Evolutionary conservation across 768 basidiomycete species (phyloP).

Genomic region (Hortiboletus campestris): DNA sequence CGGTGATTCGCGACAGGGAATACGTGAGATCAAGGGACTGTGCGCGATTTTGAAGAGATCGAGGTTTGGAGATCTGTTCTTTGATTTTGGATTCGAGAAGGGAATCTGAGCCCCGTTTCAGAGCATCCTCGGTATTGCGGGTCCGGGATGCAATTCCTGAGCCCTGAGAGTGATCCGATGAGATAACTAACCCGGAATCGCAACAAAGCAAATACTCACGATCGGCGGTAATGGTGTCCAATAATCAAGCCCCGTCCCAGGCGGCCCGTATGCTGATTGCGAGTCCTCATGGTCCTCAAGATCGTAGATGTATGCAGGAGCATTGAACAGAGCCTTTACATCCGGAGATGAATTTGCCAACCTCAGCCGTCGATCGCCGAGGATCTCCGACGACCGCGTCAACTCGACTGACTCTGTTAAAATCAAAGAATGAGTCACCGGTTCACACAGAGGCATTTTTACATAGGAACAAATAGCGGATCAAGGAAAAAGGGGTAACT

Average conservation of each 20-base stretch:
- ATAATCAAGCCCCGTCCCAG: slow-evolving; percentile 58
- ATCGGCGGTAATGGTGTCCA: slow-evolving; percentile 79
- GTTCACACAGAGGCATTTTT: not conserved
- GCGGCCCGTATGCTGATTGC: slow-evolving; percentile 54
- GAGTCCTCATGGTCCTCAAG: slow-evolving; percentile 70
- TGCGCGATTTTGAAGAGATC: slow-evolving; percentile 81
- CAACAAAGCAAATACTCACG: slow-evolving; percentile 40
- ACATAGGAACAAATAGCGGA: slow-evolving; percentile 32
- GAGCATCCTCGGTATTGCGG: slow-evolving; percentile 68
- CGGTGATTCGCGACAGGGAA: slow-evolving; percentile 79
- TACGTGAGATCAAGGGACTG: slow-evolving; percentile 87
- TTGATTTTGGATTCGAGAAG: slow-evolving; percentile 81
- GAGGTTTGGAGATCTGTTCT: slow-evolving; percentile 71
- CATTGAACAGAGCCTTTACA: slow-evolving; percentile 92
- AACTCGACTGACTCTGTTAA: slow-evolving; percentile 71
- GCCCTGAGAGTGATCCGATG: slow-evolving; percentile 42
- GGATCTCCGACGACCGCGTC: slow-evolving; percentile 58
- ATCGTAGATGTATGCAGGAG: slow-evolving; percentile 79
- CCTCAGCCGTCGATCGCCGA: slow-evolving; percentile 71
- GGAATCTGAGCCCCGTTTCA: slow-evolving; percentile 83
- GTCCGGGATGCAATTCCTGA: slow-evolving; percentile 67
- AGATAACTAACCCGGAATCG: slow-evolving; percentile 16
- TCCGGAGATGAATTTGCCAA: slow-evolving; percentile 90
- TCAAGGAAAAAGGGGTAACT: slow-evolving; percentile 16
- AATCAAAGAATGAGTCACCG: slow-evolving; percentile 8